Conservation (phyloP, 2,329 filamentous ascomycete species). For the Grosmannia huntii region DNA sequence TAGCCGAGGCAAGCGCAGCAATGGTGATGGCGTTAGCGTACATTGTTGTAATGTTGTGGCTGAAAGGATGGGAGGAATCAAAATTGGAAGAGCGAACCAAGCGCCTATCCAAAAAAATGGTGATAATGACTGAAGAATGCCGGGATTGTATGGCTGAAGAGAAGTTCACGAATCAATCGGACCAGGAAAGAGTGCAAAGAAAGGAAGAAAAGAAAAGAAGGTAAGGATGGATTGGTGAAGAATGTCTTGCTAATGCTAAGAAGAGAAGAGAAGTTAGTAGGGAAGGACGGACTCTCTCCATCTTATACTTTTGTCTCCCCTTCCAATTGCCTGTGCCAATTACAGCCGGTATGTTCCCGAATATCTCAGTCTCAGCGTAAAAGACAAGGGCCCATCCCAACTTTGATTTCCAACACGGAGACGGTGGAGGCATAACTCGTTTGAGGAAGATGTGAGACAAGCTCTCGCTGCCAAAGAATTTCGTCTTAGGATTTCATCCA, state of each 20-base stretch:
- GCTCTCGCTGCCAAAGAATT: too few species aligned
- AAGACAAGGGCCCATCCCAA: too few species aligned
- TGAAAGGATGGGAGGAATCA: background rate
- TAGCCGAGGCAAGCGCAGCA: conserved; percentile 37
- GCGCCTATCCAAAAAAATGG: background rate
- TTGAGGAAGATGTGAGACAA: too few species aligned
- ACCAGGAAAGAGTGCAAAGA: background rate
- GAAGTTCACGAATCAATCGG: background rate
- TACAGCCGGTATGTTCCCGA: too few species aligned
- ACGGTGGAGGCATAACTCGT: too few species aligned
- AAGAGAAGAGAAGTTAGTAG: background rate
- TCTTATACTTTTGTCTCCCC: background rate
- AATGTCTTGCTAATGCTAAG: background rate
- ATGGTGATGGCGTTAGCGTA: conserved; percentile 24
- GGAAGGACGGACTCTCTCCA: too few species aligned
- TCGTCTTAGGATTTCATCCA: too few species aligned
- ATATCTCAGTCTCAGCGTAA: too few species aligned
- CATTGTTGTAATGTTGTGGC: conserved; percentile 13
- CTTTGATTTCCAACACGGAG: too few species aligned
- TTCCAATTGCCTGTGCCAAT: too few species aligned
- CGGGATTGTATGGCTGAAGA: background rate
- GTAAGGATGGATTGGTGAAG: background rate
- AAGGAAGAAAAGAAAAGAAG: background rate
- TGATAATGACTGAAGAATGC: background rate
- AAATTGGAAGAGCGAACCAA: background rate